Percentiles rank a stretch among this genome's conserved stretches.
Evolutionary conservation across 2,329 filamentous ascomycete genomes (phyloP).

Genomic region (Sodiomyces alkalinus): DNA sequence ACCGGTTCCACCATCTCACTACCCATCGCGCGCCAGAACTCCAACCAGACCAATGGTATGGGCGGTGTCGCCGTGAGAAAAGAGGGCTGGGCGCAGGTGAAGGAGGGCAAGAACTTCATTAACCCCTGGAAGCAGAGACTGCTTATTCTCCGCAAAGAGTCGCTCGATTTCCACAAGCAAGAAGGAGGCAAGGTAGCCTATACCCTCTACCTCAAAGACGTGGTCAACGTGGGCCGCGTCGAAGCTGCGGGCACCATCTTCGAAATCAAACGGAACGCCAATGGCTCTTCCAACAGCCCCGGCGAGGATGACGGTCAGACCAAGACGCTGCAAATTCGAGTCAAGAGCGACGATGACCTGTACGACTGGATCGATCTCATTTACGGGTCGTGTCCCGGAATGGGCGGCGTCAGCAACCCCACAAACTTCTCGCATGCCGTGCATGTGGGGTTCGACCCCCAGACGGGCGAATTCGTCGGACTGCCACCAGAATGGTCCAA

Average conservation of each 20-base stretch:
- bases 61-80: slow-evolving; percentile 62
- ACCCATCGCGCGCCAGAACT: slow-evolving; percentile 47
- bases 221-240: slow-evolving; percentile 79
- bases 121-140: slow-evolving; percentile 82
- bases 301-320: slow-evolving; percentile 67
- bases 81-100: slow-evolving; percentile 71
- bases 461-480: slow-evolving; percentile 88
- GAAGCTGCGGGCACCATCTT: slow-evolving; percentile 87
- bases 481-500: slow-evolving; percentile 95
- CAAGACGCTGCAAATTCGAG: slow-evolving; percentile 77
- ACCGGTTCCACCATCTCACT: slow-evolving; percentile 59
- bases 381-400: slow-evolving; percentile 88
- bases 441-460: slow-evolving; percentile 92
- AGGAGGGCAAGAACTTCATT: slow-evolving; percentile 81
- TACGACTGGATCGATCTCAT: slow-evolving; percentile 99
- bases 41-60: slow-evolving; percentile 44
- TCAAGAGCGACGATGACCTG: slow-evolving; percentile 90
- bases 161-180: slow-evolving; percentile 87
- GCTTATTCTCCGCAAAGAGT: slow-evolving; percentile 80
- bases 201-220: slow-evolving; percentile 71
- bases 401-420: slow-evolving; percentile 96
- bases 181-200: slow-evolving; percentile 80
- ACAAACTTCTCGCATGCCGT: slow-evolving; percentile 97
- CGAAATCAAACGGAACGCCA: slow-evolving; percentile 70
- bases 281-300: slow-evolving; percentile 53